phyloP scores from a whole-genome alignment of 768 basidiomycete genomes.

The Tephrocybe sp. region DNA sequence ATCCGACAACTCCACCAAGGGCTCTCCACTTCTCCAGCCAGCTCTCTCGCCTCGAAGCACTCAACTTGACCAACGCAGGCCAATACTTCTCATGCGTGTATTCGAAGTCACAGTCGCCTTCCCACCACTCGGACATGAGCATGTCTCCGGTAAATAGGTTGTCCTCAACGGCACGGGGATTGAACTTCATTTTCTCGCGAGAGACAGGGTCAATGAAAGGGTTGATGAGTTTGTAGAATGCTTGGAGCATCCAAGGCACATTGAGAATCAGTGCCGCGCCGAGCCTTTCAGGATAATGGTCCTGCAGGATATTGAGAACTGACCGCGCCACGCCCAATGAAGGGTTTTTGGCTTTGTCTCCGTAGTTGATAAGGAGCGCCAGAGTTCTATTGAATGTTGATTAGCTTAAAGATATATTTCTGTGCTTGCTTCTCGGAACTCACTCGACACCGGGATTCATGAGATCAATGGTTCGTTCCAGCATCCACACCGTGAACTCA shows the following conservation, averaged over 20 bases:
- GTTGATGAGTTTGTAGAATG: constrained; percentile 75
- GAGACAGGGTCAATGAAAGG: constrained; percentile 87
- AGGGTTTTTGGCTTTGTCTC: constrained; percentile 63
- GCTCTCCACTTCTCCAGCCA: constrained; percentile 65
- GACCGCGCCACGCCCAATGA: constrained; percentile 40
- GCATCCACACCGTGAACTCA: constrained; percentile 71
- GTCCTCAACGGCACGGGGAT: constrained; percentile 64
- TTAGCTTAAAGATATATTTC: not conserved
- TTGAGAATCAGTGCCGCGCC: constrained; percentile 74
- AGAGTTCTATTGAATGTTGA: constrained; percentile 48
- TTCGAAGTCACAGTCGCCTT: constrained; percentile 63
- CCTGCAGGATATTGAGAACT: constrained; percentile 68
- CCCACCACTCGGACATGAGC: constrained; percentile 72
- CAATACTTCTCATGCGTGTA: constrained; percentile 80
- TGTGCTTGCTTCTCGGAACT: no score
- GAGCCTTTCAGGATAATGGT: constrained; percentile 86
- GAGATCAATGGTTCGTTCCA: constrained; percentile 75
- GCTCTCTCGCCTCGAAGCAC: constrained; percentile 45
- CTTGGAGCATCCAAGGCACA: constrained; percentile 74
- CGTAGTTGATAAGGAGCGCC: constrained; percentile 75
- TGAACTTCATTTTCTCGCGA: constrained; percentile 72
- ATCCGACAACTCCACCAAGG: constrained; percentile 68
- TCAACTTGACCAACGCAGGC: constrained; percentile 58
- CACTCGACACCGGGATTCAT: constrained; percentile 85
- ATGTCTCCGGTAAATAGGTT: constrained; percentile 68